Evolutionary conservation across 345 rosid genomes (phyloP).

Genomic region (Acer campestre): DNA sequence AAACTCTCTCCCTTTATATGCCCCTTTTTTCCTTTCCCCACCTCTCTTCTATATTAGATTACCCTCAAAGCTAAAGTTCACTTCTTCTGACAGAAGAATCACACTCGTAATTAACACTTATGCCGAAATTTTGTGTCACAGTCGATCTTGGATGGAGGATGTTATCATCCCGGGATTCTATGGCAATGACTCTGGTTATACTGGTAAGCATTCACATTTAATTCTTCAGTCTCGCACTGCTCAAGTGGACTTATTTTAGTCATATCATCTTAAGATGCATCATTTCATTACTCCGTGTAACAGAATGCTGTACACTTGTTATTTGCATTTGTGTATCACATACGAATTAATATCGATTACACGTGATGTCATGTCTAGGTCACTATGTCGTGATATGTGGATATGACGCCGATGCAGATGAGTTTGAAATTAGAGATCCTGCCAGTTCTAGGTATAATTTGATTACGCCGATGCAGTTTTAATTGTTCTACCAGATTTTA

Average conservation of each 20-base stretch:
- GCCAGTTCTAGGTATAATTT: constrained; percentile 75
- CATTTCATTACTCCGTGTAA: background rate
- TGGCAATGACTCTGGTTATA: constrained; percentile 46
- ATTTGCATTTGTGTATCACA: background rate
- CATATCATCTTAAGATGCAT: background rate
- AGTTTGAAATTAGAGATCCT: constrained; percentile 97
- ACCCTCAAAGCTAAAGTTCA: constrained; percentile 2
- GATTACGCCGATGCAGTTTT: background rate
- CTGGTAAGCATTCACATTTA: constrained; percentile 54
- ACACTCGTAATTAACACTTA: background rate
- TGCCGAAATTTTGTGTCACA: constrained; percentile 29
- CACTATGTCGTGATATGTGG: constrained; percentile 92
- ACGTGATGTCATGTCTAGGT: constrained; percentile 46
- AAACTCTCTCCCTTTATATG: constrained; percentile 1
- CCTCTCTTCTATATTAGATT: background rate
- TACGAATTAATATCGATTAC: constrained; percentile 1
- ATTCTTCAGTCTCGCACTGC: background rate
- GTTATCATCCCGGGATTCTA: constrained; percentile 55
- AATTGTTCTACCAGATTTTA: background rate
- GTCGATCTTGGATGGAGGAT: constrained; percentile 70
- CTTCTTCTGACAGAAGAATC: background rate
- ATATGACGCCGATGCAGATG: constrained; percentile 70
- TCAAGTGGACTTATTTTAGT: background rate
- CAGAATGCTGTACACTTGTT: background rate
- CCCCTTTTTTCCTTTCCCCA: background rate